Evolutionary conservation across 768 basidiomycete genomes (phyloP), one percentile per base, ranked within the genome.

Genomic region (Pulveroboletus sp.): DNA sequence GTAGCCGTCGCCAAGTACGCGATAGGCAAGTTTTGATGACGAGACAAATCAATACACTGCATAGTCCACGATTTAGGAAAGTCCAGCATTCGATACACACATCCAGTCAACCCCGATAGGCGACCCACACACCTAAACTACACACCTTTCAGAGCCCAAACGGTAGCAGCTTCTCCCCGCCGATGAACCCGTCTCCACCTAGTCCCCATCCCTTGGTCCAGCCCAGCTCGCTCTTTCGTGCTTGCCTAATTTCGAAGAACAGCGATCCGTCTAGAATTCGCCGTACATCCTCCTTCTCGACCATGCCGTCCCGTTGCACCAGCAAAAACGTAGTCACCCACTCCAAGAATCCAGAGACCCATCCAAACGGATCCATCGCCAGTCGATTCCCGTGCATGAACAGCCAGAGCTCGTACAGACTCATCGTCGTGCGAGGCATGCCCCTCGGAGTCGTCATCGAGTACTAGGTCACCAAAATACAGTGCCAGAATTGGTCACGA

Each of bases 221-320:
- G 1, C 65, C 64, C 2, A 33, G 49, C 33, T 36, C 49, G 2
- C 36, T 54, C 43, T 30, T 39, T 18, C 68, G 53, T 21, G 61
- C 61, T n/a, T 46, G 37, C 13, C 54, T 59, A 13, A 73, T 56
- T 42, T 73, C 66, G 44, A 64, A 68, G 53, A 71, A 72, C 17
- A 71, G 47, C 40, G 66, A 68, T 9, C 74, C 76, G 32, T 77
- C 74, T 24, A 74, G 67, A 13, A 76, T 57, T 1, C 66, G 69
- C 2, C 72, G 63, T 15, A 76, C 65, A 49, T 75, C 72, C 33
- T 76, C 73, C 57, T 73, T 73, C 39, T 61, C 62, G 39, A 77
- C 59, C 41, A 64, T 50, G 8, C 74, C 73, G 26, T 75, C 65
- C 39, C 57, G 58, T 0, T 74, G 76, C 58, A 76, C 57, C 17